Evolutionary conservation across 2,329 filamentous ascomycete genomes (phyloP), one percentile per base, ranked within the genome.

Genomic region (Diplodia sapinea): DNA sequence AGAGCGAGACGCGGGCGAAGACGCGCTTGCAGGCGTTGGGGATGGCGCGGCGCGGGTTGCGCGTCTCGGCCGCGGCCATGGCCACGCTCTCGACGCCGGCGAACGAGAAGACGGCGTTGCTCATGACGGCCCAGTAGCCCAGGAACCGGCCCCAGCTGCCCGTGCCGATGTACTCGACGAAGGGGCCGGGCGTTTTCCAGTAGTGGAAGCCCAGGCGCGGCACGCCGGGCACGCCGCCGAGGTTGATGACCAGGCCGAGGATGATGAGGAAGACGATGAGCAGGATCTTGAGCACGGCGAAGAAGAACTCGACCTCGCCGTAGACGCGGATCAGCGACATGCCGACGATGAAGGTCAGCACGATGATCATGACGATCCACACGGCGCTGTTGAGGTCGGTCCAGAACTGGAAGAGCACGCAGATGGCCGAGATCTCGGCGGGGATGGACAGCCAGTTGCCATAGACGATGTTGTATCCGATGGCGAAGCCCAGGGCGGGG

Each of bases 1-100:
- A 94, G 80, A 94, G 82, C 71, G 92, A 79, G 76, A 94, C 94
- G 68, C 91, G 91, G 82, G 87, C 94, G 79, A 94, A 94, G 71
- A 91, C 93, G 57, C 93, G 84, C 76, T 88, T 90, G 82, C 93
- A 93, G 65, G 91, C 91, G 68, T 88, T 87, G 6, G 91, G 91
- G 69, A 94, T 80, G 7, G 76, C 73, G 17, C 78, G 76, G 12
- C 83, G 73, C 1, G 86, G 86, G 69, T 86, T 84, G 68, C 79
- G 78, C 3, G 84, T 84, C 74, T 87, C 86, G 31, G 84, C 85
- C 4, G 84, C 85, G 4, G 86, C 84, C 70, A 86, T 83, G 15
- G 84, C 83, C 11, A 88, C 79, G 54, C 81, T 82, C 72, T 88
- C 85, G 17, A 83, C 82, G 65, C 84, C 83, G 51, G 83, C 83